Evolutionary conservation across 106 monocot species (phyloP).

Genomic region (Apostasia shenzhenica): DNA sequence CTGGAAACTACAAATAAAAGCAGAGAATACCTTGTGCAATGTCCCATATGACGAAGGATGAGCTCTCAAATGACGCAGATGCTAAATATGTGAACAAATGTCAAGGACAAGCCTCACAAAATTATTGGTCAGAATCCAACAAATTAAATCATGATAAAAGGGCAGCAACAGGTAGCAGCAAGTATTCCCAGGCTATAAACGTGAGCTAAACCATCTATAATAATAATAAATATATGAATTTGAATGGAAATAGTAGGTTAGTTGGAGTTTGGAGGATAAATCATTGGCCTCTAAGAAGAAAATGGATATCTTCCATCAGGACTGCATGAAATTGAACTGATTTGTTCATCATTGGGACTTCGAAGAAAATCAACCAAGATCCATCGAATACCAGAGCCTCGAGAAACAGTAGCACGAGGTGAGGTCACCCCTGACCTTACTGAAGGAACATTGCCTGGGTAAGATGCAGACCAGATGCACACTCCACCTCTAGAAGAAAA

Average conservation of each 20-base stretch:
- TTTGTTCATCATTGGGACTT: slow-evolving; percentile 47
- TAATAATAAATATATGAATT: not conserved
- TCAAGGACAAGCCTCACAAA: slow-evolving; percentile 36
- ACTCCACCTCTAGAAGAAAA: slow-evolving; percentile 64
- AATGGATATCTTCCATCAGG: slow-evolving; percentile 96
- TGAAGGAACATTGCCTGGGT: slow-evolving; percentile 60
- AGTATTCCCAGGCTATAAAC: not conserved
- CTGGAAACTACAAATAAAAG: not conserved
- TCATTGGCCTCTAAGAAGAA: not conserved
- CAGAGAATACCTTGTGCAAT: slow-evolving; percentile 73
- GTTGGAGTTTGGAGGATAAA: not conserved
- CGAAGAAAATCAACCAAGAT: slow-evolving; percentile 77
- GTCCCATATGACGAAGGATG: slow-evolving; percentile 98
- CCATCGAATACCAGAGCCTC: slow-evolving; percentile 72
- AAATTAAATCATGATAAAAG: not conserved
- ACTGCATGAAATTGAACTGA: slow-evolving; percentile 71
- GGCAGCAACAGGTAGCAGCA: not conserved
- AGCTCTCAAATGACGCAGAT: slow-evolving; percentile 71
- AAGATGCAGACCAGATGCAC: slow-evolving; percentile 96
- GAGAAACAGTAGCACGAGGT: slow-evolving; percentile 43
- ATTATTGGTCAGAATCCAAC: not conserved
- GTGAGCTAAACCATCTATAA: not conserved
- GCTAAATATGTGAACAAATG: slow-evolving; percentile 67
- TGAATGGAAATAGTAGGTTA: not conserved
- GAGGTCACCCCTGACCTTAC: slow-evolving; percentile 56